Conservation (phyloP, 129 eudicot genomes). For the Deinandra increscens region DNA sequence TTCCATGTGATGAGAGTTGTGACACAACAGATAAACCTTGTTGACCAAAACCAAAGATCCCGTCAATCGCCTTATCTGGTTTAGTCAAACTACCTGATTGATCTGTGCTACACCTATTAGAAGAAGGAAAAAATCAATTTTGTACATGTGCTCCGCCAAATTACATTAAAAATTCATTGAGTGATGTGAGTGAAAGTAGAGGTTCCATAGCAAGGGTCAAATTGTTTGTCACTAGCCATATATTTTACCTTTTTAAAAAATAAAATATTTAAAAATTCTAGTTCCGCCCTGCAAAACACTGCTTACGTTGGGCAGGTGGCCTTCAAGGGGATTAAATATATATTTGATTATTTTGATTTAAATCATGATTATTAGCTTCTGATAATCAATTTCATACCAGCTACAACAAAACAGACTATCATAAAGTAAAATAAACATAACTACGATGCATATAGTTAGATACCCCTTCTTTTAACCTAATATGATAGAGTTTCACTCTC, state of each 20-base stretch:
- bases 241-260: no score
- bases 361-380: no score
- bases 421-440: no score
- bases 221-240: no score
- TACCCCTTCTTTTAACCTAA: not conserved
- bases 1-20: slow-evolving; percentile 81
- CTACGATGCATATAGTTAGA: no score
- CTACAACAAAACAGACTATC: no score
- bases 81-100: slow-evolving; percentile 86
- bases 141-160: not conserved
- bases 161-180: not conserved
- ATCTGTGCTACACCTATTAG: slow-evolving; percentile 85
- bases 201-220: not conserved
- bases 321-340: no score
- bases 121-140: not conserved
- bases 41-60: slow-evolving; percentile 92
- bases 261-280: no score
- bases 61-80: slow-evolving; percentile 86
- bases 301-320: no score
- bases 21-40: slow-evolving; percentile 77
- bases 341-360: not conserved
- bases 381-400: no score
- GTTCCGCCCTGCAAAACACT: no score
- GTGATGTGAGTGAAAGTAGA: not conserved
- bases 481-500: not conserved